Evolutionary conservation across 148 eudicot species (phyloP).

Genomic region (Diospyros lotus): DNA sequence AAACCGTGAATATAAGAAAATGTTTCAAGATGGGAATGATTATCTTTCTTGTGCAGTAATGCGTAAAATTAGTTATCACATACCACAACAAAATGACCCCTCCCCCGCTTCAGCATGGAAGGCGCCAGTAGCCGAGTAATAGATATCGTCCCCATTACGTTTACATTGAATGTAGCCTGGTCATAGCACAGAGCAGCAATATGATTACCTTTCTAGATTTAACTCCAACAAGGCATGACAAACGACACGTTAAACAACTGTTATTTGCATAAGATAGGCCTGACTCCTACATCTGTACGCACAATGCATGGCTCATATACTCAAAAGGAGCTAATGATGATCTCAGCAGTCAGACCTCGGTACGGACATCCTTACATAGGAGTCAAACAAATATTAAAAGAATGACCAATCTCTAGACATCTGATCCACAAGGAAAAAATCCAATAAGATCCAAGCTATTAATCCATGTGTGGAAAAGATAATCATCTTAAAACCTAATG

Average conservation of each 20-base stretch:
- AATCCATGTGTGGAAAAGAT: too few relatives aligned
- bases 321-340: not conserved
- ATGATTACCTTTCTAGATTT: not conserved
- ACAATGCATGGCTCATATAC: slow-evolving; percentile 5
- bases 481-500: too few relatives aligned
- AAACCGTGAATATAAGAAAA: not conserved
- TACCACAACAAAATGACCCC: slow-evolving; percentile 98
- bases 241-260: too few relatives aligned
- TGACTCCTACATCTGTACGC: not conserved
- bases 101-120: slow-evolving; percentile 74
- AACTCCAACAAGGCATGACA: not conserved
- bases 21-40: not conserved
- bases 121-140: slow-evolving; percentile 82
- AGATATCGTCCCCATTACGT: slow-evolving; percentile 86
- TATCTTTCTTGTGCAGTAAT: not conserved
- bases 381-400: not conserved
- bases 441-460: not conserved
- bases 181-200: slow-evolving; percentile 14
- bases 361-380: not conserved
- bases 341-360: not conserved
- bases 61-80: slow-evolving; percentile 15
- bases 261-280: too few relatives aligned
- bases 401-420: not conserved
- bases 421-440: not conserved
- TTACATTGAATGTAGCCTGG: slow-evolving; percentile 74